phyloP scores from a whole-genome alignment of 2,329 filamentous ascomycete species.

The Exophiala lecanii-corni region DNA sequence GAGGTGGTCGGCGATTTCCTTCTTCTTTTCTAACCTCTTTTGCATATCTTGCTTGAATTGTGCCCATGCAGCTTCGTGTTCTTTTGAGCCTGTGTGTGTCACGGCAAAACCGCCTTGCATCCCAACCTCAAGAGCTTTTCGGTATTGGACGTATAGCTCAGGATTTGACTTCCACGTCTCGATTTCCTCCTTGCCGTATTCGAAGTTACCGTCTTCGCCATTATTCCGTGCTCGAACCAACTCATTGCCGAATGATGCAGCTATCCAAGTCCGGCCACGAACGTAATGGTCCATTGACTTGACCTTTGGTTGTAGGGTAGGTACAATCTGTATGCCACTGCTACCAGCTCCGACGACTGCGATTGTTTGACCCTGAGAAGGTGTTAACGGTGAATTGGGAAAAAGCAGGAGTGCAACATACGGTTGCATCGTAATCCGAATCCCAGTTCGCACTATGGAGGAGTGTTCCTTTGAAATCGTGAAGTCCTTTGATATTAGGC shows the following conservation, averaged over 20 bases:
- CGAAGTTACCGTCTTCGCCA: conserved; percentile 28
- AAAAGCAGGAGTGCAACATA: no score
- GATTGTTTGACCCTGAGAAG: conserved; percentile 25
- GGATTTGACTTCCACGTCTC: conserved; percentile 22
- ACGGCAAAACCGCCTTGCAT: conserved; percentile 28
- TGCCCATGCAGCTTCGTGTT: conserved; percentile 18
- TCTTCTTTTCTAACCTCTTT: conserved; percentile 29
- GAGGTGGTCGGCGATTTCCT: conserved; percentile 34
- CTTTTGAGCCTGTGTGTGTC: conserved; percentile 20
- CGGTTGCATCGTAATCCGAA: conserved; percentile 18
- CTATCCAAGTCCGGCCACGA: conserved; percentile 30
- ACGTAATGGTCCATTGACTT: conserved; percentile 30
- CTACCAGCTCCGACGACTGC: conserved; percentile 29
- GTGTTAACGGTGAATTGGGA: no score
- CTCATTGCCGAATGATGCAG: conserved; percentile 25
- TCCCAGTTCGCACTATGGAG: conserved; percentile 33
- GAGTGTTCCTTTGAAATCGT: conserved; percentile 29
- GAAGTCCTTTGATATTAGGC: conserved; percentile 31
- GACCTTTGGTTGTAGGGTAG: conserved; percentile 23
- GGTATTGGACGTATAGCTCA: conserved; percentile 29
- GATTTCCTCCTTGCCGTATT: conserved; percentile 28
- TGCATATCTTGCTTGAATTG: conserved; percentile 22
- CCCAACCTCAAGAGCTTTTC: conserved; percentile 32
- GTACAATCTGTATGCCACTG: conserved; percentile 30
- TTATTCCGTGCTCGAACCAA: conserved; percentile 22